These are phyloP conservation scores for Selaginella moellendorffii DNA, from an alignment of 75 land plant species.

Conservation along the genomic window DNA sequence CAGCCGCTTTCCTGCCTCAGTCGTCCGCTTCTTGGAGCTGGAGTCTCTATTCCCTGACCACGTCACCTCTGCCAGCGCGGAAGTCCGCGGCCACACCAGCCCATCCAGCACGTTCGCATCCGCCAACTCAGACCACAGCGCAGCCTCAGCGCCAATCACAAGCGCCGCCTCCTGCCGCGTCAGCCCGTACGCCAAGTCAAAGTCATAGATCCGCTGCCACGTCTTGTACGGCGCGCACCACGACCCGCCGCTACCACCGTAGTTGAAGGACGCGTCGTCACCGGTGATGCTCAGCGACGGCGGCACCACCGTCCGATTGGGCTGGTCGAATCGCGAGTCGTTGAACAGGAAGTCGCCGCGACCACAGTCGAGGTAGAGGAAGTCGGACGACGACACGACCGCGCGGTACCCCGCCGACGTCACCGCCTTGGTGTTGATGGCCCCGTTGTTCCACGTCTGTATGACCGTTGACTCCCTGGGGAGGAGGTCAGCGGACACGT, in stretches of 20 bases:
- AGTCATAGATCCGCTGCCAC: constrained; percentile 64
- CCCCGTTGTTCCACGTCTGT: constrained; percentile 84
- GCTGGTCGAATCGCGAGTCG: background rate
- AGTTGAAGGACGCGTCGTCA: constrained; percentile 1
- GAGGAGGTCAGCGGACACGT: constrained; percentile 33
- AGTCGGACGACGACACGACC: constrained; percentile 71
- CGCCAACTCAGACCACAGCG: constrained; percentile 87
- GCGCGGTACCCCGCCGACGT: constrained; percentile 58
- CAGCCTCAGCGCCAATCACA: constrained; percentile 83
- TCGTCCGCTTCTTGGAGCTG: constrained; percentile 47
- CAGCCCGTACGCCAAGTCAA: constrained; percentile 40
- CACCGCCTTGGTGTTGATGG: constrained; percentile 50
- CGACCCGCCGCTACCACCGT: constrained; percentile 46
- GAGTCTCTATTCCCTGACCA: constrained; percentile 94
- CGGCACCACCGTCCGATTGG: background rate
- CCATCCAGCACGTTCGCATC: constrained; percentile 55
- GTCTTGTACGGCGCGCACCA: constrained; percentile 84
- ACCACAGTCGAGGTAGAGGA: constrained; percentile 85
- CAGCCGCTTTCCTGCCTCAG: constrained; percentile 59
- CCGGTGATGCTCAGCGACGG: background rate
- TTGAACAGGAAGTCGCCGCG: constrained; percentile 17
- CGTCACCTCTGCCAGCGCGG: constrained; percentile 71
- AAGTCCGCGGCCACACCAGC: constrained; percentile 53
- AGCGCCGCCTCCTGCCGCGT: constrained; percentile 35
- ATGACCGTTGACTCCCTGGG: constrained; percentile 51